These are phyloP conservation scores for Pochonia chlamydosporia DNA, from an alignment of 2,329 filamentous ascomycete genomes.

Conservation along the genomic window DNA sequence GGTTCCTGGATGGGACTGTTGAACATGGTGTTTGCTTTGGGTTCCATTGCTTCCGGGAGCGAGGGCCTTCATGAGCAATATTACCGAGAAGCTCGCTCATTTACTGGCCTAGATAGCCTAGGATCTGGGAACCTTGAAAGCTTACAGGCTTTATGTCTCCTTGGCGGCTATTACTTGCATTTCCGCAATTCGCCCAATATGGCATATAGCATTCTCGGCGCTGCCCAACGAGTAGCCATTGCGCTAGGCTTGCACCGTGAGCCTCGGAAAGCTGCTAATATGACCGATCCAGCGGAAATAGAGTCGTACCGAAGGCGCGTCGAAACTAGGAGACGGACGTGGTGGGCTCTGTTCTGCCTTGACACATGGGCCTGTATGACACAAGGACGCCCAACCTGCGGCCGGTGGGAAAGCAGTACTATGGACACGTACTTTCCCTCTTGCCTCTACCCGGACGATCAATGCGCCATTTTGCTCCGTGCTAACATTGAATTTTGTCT, in stretches of 20 bases:
- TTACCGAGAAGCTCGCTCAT: constrained; percentile 47
- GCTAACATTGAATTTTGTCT: constrained; percentile 23
- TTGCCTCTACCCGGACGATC: constrained; percentile 15
- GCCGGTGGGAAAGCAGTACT: constrained; percentile 21
- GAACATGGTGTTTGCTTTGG: constrained; percentile 58
- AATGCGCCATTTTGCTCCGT: constrained; percentile 17
- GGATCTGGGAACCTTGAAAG: constrained; percentile 63
- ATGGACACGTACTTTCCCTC: constrained; percentile 23
- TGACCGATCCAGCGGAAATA: background rate
- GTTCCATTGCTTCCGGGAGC: constrained; percentile 52
- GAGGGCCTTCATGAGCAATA: constrained; percentile 51
- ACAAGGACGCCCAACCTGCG: constrained; percentile 61
- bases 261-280: constrained; percentile 11
- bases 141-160: constrained; percentile 63
- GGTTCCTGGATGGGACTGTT: constrained; percentile 54
- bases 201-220: constrained; percentile 67
- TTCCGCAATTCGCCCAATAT: constrained; percentile 74
- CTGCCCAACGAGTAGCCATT: constrained; percentile 68
- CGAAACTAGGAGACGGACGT: constrained; percentile 38
- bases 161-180: constrained; percentile 72
- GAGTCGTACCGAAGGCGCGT: constrained; percentile 3
- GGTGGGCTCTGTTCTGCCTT: constrained; percentile 70
- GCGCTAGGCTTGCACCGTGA: constrained; percentile 68
- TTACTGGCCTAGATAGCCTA: constrained; percentile 49
- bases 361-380: constrained; percentile 71